phyloP scores from a whole-genome alignment of 306 rosid species.

The Pueraria montana region DNA sequence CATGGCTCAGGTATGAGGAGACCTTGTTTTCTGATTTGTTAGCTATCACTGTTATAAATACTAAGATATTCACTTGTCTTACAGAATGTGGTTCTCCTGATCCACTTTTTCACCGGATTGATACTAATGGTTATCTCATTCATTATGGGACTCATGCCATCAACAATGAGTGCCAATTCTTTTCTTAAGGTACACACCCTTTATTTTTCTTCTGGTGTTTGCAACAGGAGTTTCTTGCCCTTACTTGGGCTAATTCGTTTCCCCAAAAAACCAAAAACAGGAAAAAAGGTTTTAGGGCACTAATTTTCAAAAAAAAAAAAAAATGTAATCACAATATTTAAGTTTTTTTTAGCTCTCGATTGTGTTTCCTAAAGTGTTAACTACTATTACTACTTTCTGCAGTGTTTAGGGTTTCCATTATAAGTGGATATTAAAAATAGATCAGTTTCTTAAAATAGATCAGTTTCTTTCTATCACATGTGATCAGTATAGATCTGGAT shows the following conservation, averaged over 20 bases:
- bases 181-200: conserved; percentile 79
- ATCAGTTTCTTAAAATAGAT: conserved; percentile 3
- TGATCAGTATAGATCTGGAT: conserved; percentile 12
- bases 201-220: conserved; percentile 15
- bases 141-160: conserved; percentile 83
- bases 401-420: not conserved
- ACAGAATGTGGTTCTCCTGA: conserved; percentile 93
- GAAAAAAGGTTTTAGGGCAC: conserved; percentile 28
- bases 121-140: conserved; percentile 95
- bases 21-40: conserved; percentile 39
- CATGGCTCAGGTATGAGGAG: conserved; percentile 83
- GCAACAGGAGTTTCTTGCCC: conserved; percentile 28
- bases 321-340: not conserved
- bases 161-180: conserved; percentile 79
- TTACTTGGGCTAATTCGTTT: not conserved
- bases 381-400: conserved; percentile 27
- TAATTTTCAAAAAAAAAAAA: not conserved
- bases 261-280: not conserved
- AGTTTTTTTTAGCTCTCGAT: not conserved
- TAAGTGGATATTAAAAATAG: conserved; percentile 18
- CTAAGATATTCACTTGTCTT: conserved; percentile 42
- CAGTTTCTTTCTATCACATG: conserved; percentile 18
- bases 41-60: conserved; percentile 39
- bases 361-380: conserved; percentile 31
- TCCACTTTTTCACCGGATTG: conserved; percentile 90